Evolutionary conservation across 2,329 filamentous ascomycete genomes (phyloP).

Genomic region (Ceratocystis destructans): DNA sequence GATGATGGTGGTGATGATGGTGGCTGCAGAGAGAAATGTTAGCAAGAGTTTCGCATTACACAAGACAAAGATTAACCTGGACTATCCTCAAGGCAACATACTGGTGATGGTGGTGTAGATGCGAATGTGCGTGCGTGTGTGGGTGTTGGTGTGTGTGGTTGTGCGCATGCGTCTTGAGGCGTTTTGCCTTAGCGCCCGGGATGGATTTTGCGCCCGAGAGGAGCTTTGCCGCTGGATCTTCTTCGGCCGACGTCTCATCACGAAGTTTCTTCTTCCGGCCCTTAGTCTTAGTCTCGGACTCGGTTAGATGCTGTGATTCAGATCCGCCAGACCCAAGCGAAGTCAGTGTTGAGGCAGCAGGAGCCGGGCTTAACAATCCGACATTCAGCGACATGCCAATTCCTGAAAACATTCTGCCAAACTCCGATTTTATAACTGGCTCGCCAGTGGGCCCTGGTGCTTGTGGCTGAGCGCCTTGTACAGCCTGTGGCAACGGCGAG

Average conservation of each 20-base stretch:
- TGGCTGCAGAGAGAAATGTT: conserved; percentile 16
- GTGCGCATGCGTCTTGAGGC: conserved; percentile 46
- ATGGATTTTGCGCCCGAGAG: conserved; percentile 33
- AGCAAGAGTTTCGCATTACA: not conserved
- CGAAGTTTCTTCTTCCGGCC: conserved; percentile 55
- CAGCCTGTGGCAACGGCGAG: conserved; percentile 82
- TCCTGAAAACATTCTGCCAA: conserved; percentile 90
- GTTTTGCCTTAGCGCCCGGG: conserved; percentile 50
- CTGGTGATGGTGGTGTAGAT: conserved; percentile 52
- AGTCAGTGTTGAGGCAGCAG: conserved; percentile 30
- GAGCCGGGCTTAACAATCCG: conserved; percentile 38
- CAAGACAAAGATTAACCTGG: not conserved
- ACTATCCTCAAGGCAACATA: conserved; percentile 30
- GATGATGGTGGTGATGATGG: conserved; percentile 43
- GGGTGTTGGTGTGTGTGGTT: conserved; percentile 27
- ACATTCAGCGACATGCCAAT: conserved; percentile 51
- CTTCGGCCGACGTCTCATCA: conserved; percentile 56
- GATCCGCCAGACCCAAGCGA: conserved; percentile 27
- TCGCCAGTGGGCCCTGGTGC: conserved; percentile 66
- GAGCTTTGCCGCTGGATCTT: conserved; percentile 41
- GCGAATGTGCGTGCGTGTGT: conserved; percentile 30
- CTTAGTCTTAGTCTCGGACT: conserved; percentile 31
- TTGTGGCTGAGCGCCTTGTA: conserved; percentile 78
- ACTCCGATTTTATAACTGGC: conserved; percentile 85
- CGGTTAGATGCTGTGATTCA: conserved; percentile 30